These are phyloP conservation scores for Penicillium tannophilum DNA, from an alignment of 495 filamentous ascomycete genomes.

Conservation along the genomic window DNA sequence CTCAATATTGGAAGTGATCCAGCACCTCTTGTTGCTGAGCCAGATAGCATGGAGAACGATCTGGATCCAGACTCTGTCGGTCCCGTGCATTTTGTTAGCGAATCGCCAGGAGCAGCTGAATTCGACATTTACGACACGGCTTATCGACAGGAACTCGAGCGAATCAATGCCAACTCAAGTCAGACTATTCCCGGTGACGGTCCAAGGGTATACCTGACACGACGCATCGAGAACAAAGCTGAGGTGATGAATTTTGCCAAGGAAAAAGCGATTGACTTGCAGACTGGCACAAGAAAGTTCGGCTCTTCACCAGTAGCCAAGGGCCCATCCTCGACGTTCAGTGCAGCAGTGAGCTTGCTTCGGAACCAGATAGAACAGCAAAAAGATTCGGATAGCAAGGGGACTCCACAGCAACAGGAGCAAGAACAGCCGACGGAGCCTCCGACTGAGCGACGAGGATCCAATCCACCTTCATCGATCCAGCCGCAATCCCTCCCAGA, in stretches of 20 bases:
- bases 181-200: constrained; percentile 13
- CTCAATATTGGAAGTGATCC: constrained; percentile 19
- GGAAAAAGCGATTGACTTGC: constrained; percentile 31
- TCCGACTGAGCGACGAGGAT: constrained; percentile 9
- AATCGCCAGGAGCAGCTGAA: constrained; percentile 78
- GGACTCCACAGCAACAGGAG: neutral
- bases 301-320: constrained; percentile 3
- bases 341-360: constrained; percentile 23
- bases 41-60: constrained; percentile 27
- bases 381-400: constrained; percentile 7
- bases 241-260: constrained; percentile 45
- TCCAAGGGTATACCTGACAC: constrained; percentile 59
- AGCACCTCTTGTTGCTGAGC: constrained; percentile 25
- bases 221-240: constrained; percentile 57
- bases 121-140: constrained; percentile 87
- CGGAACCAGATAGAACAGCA: constrained; percentile 28
- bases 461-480: constrained; percentile 22
- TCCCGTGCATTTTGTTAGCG: constrained; percentile 60
- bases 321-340: constrained; percentile 18
- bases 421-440: constrained; percentile 1
- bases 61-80: constrained; percentile 22
- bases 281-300: constrained; percentile 17
- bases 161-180: constrained; percentile 54
- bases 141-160: constrained; percentile 77
- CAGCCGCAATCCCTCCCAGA: constrained; percentile 19